Evolutionary conservation across 2,329 filamentous ascomycete genomes (phyloP).

Genomic region (Zarea fungicola): DNA sequence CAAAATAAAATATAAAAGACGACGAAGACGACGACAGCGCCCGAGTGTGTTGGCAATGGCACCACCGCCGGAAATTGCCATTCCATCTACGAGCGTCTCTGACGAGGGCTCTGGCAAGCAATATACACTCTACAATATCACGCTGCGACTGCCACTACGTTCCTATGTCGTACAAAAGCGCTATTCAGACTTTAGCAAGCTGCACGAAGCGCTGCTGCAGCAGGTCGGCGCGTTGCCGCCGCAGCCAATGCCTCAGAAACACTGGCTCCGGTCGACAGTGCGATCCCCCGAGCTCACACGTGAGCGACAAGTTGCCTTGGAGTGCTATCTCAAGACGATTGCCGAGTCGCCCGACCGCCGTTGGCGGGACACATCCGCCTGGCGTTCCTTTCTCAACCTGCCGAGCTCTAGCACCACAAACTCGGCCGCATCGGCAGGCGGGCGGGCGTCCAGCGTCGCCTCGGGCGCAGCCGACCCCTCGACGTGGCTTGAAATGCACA

Average conservation of each 20-base stretch:
- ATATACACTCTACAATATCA: constrained; percentile 75
- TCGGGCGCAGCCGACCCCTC: constrained; percentile 51
- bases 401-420: constrained; percentile 48
- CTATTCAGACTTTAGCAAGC: constrained; percentile 70
- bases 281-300: constrained; percentile 65
- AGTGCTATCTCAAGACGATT: constrained; percentile 67
- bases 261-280: constrained; percentile 71
- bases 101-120: constrained; percentile 52
- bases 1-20: too few species aligned
- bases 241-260: constrained; percentile 62
- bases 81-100: constrained; percentile 58
- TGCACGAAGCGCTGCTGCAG: constrained; percentile 58
- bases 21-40: too few species aligned
- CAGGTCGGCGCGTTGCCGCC: constrained; percentile 62
- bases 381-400: constrained; percentile 69
- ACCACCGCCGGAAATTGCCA: constrained; percentile 61
- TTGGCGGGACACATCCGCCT: constrained; percentile 69
- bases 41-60: too few species aligned
- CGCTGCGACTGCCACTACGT: constrained; percentile 68
- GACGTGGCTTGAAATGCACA: constrained; percentile 72
- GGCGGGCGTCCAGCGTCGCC: constrained; percentile 35
- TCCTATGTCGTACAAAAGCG: constrained; percentile 74
- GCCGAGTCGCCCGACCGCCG: constrained; percentile 67
- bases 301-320: constrained; percentile 61
- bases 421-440: constrained; percentile 43